phyloP scores from a whole-genome alignment of 116 monocot genomes.

The Papilionanthe hybrid region DNA sequence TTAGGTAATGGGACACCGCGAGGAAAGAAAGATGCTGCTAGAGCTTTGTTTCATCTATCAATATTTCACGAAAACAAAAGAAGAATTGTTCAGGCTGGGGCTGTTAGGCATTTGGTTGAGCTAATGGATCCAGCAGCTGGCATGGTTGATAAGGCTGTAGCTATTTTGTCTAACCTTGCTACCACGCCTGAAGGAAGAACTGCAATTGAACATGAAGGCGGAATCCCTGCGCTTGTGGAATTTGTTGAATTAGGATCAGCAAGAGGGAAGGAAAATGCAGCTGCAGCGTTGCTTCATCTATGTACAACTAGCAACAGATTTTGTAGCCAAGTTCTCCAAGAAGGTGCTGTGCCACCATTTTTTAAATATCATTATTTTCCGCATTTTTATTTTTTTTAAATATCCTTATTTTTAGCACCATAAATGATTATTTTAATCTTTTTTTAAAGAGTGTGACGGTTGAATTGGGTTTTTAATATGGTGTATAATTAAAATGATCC shows the following conservation, averaged over 20 bases:
- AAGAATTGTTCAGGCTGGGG: conserved; percentile 81
- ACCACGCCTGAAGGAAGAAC: conserved; percentile 74
- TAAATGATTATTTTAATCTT: too few species aligned
- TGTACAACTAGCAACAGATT: conserved; percentile 75
- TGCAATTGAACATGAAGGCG: conserved; percentile 67
- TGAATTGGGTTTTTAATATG: too few species aligned
- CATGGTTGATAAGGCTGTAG: conserved; percentile 91
- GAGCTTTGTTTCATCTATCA: conserved; percentile 81
- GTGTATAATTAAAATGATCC: too few species aligned
- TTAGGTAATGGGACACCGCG: conserved; percentile 65
- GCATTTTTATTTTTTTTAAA: too few species aligned
- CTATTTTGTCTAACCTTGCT: conserved; percentile 71
- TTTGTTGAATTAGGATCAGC: conserved; percentile 83
- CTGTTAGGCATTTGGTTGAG: conserved; percentile 71
- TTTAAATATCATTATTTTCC: too few species aligned
- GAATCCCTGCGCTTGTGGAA: conserved; percentile 76
- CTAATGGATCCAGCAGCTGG: conserved; percentile 91
- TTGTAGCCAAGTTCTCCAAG: conserved; percentile 68
- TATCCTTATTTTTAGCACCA: too few species aligned
- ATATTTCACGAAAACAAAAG: conserved; percentile 76
- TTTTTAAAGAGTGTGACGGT: too few species aligned
- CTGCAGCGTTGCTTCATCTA: conserved; percentile 81
- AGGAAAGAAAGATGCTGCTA: conserved; percentile 88
- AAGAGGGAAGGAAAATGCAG: conserved; percentile 89
- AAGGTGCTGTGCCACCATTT: conserved; percentile 78